Evolutionary conservation across 2,329 filamentous ascomycete species (phyloP), one percentile per base, ranked within the genome.

Genomic region (Claviceps africana): DNA sequence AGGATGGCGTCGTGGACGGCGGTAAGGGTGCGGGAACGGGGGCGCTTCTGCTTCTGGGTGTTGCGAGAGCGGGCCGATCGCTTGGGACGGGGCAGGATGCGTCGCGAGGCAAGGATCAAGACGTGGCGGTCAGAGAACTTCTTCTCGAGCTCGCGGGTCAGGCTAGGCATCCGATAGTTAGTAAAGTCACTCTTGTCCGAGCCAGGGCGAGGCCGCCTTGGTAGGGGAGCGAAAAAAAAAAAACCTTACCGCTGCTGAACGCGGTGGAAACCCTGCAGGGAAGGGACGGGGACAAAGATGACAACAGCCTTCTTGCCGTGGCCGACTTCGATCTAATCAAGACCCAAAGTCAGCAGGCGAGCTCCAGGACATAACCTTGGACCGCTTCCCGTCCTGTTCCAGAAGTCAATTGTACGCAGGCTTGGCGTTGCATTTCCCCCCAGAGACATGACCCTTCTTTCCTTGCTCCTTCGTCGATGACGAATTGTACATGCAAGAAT

Each of bases 121-220:
- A 98, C 93, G 77, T 98, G 93, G 77, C 93, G 93, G 83, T 98
- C 93, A 61, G 93, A 97, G 88, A 98, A 98, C 82, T 98, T 98
- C 89, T 98, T 98, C 86, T 98, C 93, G 71, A 98, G 90, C 83
- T 98, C 93, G 78, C 93, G 93, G 76, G 93, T 98, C 71, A 98
- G 85, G 72, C 91, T 97, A 54, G 4, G 3, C n/a, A n/a, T n/a
- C 2, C 6, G 9, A 33, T 25, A 28, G 35, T 44, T 22, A 47
- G 40, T 35, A n/a, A 1, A 19, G 17, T 2, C 22, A 8, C 10
- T 46, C 9, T 4, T 31, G 28, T 13, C 22, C 9, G 15, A 21
- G 4, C 17, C 1, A 21, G 2, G 2, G 44, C 13, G 28, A n/a
- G 21, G n/a, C 3, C 25, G 31, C 6, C 3, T 21, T 31, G 4